A percentile compares a stretch with the other conserved stretches of the same genome.
phyloP scores from a whole-genome alignment of 768 basidiomycete genomes.

The Boletus subcaerulescens region DNA sequence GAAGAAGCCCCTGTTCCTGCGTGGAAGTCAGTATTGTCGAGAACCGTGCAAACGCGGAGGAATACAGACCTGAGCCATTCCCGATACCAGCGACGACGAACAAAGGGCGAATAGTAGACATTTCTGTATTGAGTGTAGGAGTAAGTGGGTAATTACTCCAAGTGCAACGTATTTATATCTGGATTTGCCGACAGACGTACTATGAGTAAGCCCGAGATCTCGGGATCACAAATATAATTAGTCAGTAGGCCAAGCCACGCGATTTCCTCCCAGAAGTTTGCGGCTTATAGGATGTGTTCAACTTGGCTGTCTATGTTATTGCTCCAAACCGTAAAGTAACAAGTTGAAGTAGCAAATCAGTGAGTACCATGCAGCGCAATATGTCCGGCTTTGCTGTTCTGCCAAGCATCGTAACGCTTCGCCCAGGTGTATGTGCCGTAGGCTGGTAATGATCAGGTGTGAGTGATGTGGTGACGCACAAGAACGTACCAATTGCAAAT shows the following conservation, averaged over 20 bases:
- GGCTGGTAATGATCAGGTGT: slow-evolving; percentile 41
- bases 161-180: slow-evolving; percentile 3
- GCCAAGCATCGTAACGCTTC: slow-evolving; percentile 59
- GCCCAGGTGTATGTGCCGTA: slow-evolving; percentile 81
- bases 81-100: slow-evolving; percentile 59
- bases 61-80: slow-evolving; percentile 34
- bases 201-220: slow-evolving; percentile 20
- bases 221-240: slow-evolving; percentile 14
- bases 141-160: neutral
- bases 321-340: slow-evolving; percentile 10
- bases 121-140: slow-evolving; percentile 4
- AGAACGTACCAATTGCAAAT: slow-evolving; percentile 66
- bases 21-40: neutral
- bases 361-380: slow-evolving; percentile 42
- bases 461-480: neutral
- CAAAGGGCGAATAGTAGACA: slow-evolving; percentile 43
- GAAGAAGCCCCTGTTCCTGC: slow-evolving; percentile 56
- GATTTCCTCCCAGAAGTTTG: neutral
- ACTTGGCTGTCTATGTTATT: slow-evolving; percentile 16
- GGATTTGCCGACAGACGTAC: neutral
- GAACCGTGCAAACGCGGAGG: neutral
- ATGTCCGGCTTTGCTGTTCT: slow-evolving; percentile 83
- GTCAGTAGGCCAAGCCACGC: slow-evolving; percentile 1
- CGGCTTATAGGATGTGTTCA: neutral
- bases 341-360: slow-evolving; percentile 14